A percentile compares a stretch with the other conserved stretches of the same genome.
Evolutionary conservation across 78 protist species (phyloP).

Genomic region (Protostelium mycophagum): DNA sequence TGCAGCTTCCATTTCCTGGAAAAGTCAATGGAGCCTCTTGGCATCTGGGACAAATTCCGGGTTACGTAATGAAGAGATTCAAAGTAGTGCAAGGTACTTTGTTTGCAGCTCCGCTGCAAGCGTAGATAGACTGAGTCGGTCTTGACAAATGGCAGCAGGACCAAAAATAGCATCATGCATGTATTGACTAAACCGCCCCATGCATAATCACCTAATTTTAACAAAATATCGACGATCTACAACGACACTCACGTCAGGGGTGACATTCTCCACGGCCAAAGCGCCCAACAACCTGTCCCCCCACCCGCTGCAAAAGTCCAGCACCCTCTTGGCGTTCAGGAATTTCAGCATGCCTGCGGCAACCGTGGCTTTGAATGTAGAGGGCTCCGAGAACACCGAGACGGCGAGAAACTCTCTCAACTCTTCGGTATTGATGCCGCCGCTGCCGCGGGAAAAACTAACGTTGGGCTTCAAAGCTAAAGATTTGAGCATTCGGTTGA

Average conservation of each 20-base stretch:
- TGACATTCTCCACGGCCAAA: background rate
- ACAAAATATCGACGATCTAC: background rate
- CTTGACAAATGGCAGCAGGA: too few species aligned
- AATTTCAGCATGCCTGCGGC: background rate
- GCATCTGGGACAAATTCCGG: too few species aligned
- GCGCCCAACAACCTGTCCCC: background rate
- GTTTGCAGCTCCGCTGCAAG: too few species aligned
- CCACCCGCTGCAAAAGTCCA: background rate
- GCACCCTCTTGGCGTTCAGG: background rate
- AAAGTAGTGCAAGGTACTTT: too few species aligned
- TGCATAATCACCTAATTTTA: too few species aligned
- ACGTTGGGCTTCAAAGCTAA: background rate
- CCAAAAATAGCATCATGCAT: too few species aligned
- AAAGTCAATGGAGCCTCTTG: too few species aligned
- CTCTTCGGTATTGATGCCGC: background rate
- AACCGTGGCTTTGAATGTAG: background rate
- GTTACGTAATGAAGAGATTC: too few species aligned
- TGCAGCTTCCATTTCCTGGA: too few species aligned
- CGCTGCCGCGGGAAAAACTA: background rate
- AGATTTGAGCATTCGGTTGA: too few species aligned
- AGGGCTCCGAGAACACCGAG: background rate
- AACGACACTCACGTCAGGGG: background rate
- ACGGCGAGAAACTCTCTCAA: background rate
- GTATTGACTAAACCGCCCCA: too few species aligned
- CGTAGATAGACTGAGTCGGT: too few species aligned